Conservation (phyloP, 805 yeast species). For the Candida ulmi region DNA sequence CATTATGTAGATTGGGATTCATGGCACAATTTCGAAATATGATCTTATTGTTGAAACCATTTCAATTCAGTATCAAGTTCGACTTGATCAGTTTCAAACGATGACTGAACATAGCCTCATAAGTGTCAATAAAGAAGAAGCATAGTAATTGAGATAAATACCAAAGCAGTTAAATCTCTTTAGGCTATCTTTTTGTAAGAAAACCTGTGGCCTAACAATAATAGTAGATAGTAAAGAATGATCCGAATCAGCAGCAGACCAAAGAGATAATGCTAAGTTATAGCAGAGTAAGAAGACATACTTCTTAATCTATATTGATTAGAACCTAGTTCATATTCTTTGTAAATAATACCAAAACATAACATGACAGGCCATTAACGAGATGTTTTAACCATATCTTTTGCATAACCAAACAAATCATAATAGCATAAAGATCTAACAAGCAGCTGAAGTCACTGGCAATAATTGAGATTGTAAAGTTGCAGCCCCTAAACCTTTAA, state of each 20-base stretch:
- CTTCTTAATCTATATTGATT: conserved; percentile 16
- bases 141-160: conserved; percentile 6
- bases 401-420: conserved; percentile 30
- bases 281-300: conserved; percentile 41
- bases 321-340: conserved; percentile 1
- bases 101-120: conserved; percentile 3
- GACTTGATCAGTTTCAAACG: conserved; percentile 1
- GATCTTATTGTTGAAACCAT: too few species aligned
- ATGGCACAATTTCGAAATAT: too few species aligned
- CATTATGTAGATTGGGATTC: too few species aligned
- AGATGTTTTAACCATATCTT: conserved; percentile 17
- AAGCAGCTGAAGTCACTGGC: conserved; percentile 44
- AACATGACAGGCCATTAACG: conserved; percentile 24
- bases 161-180: conserved; percentile 26
- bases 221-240: conserved; percentile 46
- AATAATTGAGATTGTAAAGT: conserved; percentile 6
- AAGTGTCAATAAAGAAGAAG: neutral
- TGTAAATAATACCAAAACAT: conserved; percentile 30
- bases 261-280: conserved; percentile 43
- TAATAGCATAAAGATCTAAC: conserved; percentile 20
- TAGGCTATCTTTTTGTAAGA: conserved; percentile 41
- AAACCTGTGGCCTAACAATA: conserved; percentile 55
- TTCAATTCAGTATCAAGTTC: conserved; percentile 2
- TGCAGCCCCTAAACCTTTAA: conserved; percentile 43
- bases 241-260: conserved; percentile 44